Evolutionary conservation across 371 early-diverging fungal species (phyloP).

Genomic region (Lichtheimia hyalospora): DNA sequence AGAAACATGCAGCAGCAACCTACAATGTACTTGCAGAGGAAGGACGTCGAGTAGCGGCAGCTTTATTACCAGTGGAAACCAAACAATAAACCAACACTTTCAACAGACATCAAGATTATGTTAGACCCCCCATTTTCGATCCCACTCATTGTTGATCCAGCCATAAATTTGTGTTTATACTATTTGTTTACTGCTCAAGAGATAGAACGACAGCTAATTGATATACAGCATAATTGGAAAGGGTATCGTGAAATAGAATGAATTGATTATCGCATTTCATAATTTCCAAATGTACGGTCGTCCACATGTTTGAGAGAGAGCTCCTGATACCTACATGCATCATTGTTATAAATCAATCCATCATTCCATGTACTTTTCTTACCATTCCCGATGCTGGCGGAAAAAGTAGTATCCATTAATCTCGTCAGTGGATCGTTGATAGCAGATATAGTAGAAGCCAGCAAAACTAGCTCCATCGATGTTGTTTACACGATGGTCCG

Average conservation of each 20-base stretch:
- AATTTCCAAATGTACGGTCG: conserved; percentile 52
- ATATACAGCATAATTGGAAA: conserved; percentile 1
- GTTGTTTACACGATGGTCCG: conserved; percentile 85
- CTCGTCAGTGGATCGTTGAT: conserved; percentile 70
- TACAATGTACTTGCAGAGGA: conserved; percentile 66
- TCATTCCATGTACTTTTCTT: conserved; percentile 8
- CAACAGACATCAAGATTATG: neutral
- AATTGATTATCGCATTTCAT: conserved; percentile 61
- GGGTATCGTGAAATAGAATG: neutral
- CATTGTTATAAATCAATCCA: neutral
- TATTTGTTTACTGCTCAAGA: no score
- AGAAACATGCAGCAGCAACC: conserved; percentile 66
- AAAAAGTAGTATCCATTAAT: conserved; percentile 89
- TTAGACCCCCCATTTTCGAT: neutral
- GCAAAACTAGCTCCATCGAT: conserved; percentile 93
- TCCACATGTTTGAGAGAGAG: conserved; percentile 69
- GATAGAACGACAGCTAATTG: conserved; percentile 6
- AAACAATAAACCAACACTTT: neutral
- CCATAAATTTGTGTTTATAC: no score
- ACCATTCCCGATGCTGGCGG: conserved; percentile 79
- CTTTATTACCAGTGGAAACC: conserved; percentile 43
- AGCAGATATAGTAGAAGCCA: conserved; percentile 95
- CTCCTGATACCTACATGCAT: conserved; percentile 68
- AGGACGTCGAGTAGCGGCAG: conserved; percentile 62
- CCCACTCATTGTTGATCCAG: neutral